Evolutionary conservation across 441 rosid species (phyloP), one percentile per base, ranked within the genome.

Genomic region (Pelargonium citronellum): DNA sequence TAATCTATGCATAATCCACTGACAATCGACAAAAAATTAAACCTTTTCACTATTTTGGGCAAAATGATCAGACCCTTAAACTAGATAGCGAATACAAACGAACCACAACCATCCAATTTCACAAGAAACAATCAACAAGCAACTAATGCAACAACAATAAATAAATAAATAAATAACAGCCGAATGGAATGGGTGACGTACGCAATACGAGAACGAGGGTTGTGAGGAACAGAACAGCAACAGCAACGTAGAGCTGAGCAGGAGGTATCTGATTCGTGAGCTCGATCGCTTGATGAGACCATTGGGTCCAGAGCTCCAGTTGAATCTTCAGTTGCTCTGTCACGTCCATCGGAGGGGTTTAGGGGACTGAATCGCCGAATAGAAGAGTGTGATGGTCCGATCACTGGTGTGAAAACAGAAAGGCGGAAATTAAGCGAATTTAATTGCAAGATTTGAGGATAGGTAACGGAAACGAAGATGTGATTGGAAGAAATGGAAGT

Each of bases 171-270:
- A 24, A 30, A 12, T 46, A 46, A 46, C 2, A 1, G 2, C 51
- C 11, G 3, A 15, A 15, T 7, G 1, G 3, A 17, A 58, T 8
- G 2, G 55, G 24, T 16, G 63, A 77, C 85, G 81, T 79, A 86
- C 97, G 10, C 39, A 80, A 78, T 41, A 89, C 55, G 81, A 92
- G 80, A 68, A 89, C 69, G 71, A 83, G 34, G 51, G 89, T 82
- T 13, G 92, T 79, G 13, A 85, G 5, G 43, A 87, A 71, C 72
- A 93, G 77, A 71, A 85, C 83, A 60, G 79, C 85, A 72, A 80
- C 63, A 22, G 92, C 89, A 51, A 78, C 84, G 79, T 86, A 91
- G 70, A 91, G 91, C 74, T 89, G 97, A 57, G 66, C 37, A 2
- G 85, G 83, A 7, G 93, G 91, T 60, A 88, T 78, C 71, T 84